Evolutionary conservation across 1,139 yeast genomes (phyloP), one percentile per base, ranked within the genome.

Genomic region (Ogataea hybrid): DNA sequence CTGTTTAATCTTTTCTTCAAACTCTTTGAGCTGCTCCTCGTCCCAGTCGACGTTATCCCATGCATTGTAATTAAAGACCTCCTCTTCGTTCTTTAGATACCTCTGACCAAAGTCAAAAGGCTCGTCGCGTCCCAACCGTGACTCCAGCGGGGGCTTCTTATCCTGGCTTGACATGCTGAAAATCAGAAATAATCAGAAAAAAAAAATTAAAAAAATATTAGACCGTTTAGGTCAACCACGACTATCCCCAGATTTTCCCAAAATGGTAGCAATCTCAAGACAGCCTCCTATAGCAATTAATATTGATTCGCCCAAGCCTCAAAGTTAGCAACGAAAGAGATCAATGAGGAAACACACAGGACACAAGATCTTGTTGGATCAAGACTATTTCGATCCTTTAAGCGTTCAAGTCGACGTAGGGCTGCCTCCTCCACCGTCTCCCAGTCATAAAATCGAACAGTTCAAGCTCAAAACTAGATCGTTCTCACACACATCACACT

Each of bases 11-110:
- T 83, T 79, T 53, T 73, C 81, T 59, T 85, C 75, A 3, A 97
- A 96, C 52, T 83, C 80, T 16, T 70, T 62, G 22, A 82, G 67
- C 61, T 94, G 97, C 54, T 88, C 96, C 38, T 84, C 89, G 37
- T 95, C 97, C 96, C 97, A 90, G 59, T 89, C 96, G 16, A 89
- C 97, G 61, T 94, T 96, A 62, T 92, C 99, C 83, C 99, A 92
- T 0, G 99, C 98, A 63, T 92, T 92, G 61, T 86, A 95, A 50
- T 77, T 77, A 80, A 95, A 92, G 1, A 94, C 96, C 33, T 88
- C 90, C 4, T 83, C 81, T 27, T 81, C 84, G 37, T 81, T 77
- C 5, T 75, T 75, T 46, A 92, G 70, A 51, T 68, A 78, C 43
- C 99, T 71, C 60, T 88, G 95, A 5, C 99, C 98, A 63, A 92